Evolutionary conservation across 495 filamentous ascomycete species (phyloP), one percentile per base, ranked within the genome.

Genomic region (Podospora sp.): DNA sequence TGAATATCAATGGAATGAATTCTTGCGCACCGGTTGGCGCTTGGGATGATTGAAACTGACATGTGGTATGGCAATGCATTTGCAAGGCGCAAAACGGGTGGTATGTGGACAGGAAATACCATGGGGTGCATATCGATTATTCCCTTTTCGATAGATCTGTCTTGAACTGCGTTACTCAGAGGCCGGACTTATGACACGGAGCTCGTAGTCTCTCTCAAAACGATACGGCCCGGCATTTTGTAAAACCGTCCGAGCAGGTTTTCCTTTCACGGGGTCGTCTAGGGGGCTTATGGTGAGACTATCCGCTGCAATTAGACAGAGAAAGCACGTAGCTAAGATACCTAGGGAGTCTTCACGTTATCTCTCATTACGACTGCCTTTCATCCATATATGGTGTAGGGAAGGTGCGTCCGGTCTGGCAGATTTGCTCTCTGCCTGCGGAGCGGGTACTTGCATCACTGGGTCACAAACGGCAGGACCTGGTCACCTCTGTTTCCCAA

Each of bases 61-160:
- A 52, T 53, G 36, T 46, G 35, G 56, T 62, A 24, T 70, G 64
- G 65, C 58, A 51, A 66, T 70, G 75, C 75, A 77, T 77, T 72
- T 72, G 65, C 71, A 66, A 60, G 75, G 75, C 75, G 75, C 70
- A 33, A 33, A 58, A 61, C n/a, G 65, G 68, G 62, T 36, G 67
- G 72, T 65, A 72, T 65, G 64, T 71, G 71, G 67, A 67, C 57
- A 70, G 62, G 69, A 74, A 69, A 72, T 75, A 71, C 59, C 71
- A 77, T 64, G 74, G n/a, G 72, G 69, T 72, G 66, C 70, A 73
- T 75, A 66, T 75, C 21, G n/a, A 35, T 59, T 68, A 67, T 50
- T 65, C 60, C 65, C 63, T 55, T 52, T 60, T 51, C 65, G 66
- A 73, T 75, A 75, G 73, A 73, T 70, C 56, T 71, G 53, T 21